Evolutionary conservation across 1,284 basidiomycete genomes (phyloP), one percentile per base, ranked within the genome.

Genomic region (Xerocomus amazonicus): DNA sequence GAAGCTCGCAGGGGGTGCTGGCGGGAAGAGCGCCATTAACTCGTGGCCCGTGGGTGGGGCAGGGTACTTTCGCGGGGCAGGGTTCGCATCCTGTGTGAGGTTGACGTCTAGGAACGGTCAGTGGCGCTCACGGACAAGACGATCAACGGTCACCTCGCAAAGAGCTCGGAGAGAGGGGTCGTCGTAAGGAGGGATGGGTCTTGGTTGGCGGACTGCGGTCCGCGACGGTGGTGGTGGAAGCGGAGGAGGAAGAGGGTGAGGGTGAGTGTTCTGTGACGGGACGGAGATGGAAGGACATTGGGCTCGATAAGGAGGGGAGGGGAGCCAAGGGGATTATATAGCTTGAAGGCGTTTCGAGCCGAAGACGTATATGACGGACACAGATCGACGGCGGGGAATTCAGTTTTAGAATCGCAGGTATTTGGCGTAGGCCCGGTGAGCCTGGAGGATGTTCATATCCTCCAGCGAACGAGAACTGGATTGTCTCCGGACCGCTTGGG

Each of bases 11-110:
- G 84, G 84, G 8, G 83, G 75, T 7, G 80, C 71, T 5, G 85
- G 76, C 2, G 86, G 86, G 62, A 88, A 88, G 70, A 89, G 77
- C 9, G 83, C 82, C 86, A 89, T 89, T 57, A 89, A 76, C 56
- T 89, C 84, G 57, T 89, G 86, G 2, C 86, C 86, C 0, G 84
- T 87, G 5, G 83, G 83, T 1, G 86, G 86, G 0, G 83, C 77
- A 19, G 86, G 86, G 61, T 81, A 85, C 56, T 79, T 80, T 48
- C 80, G 70, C 6, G 72, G 66, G 6, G 68, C 62, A 35, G 72
- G 67, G 57, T 76, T 77, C 45, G 72, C 67, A 31, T 73, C 67
- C 50, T 77, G 73, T 1, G 74, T 69, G 48, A 83, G 73, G 62
- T 83, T 80, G 56, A 84, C 69, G 61, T 84, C 83, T 83, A 56